Evolutionary conservation across 208 protist species (phyloP), one percentile per base, ranked within the genome.

Genomic region (Jaenimonas drosophilae): DNA sequence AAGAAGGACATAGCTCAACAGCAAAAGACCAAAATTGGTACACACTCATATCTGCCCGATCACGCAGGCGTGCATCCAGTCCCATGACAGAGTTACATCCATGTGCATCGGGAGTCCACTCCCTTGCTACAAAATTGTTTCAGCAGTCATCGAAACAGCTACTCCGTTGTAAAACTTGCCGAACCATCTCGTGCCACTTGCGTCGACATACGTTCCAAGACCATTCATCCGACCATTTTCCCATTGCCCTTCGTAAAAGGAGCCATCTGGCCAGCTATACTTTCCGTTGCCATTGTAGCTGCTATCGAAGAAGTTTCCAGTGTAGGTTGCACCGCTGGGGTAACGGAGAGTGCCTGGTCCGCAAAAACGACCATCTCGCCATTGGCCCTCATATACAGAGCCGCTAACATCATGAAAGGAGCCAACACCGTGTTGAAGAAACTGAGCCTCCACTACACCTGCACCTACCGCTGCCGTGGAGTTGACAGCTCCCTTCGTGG

Each of bases 231-330:
- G 64, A 26, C 82, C 74, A 14, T 75, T 69, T 30, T 62, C 48
- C 83, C 86, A 95, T 36, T 83, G 38, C 2, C 90, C 90, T 21
- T 87, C 76, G 46, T 95, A 96, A 30, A 53, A 70, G 16, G 83
- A 87, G 11, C 86, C 83, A 53, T 96, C 85, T 14, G 83, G 64
- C 84, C 87, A 96, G 25, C 55, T 79, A 45, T 91, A 91, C 24
- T 53, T 76, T 1, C 85, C 89, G 0, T 37, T 54, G 9, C 86
- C 86, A 41, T 88, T 66, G 40, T 76, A 91, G 16, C 45, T 42
- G 44, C 74, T 78, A 17, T 69, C 66, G 16, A 59, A 46, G 26
- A 91, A 78, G 3, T 54, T 47, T 0, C 76, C 81, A 20, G 26
- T 69, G 56, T 90, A 88, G 38, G 31, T 63, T 23, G 50, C 59